Conservation (phyloP, 2,329 filamentous ascomycete genomes). For the Stachybotrys elegans region DNA sequence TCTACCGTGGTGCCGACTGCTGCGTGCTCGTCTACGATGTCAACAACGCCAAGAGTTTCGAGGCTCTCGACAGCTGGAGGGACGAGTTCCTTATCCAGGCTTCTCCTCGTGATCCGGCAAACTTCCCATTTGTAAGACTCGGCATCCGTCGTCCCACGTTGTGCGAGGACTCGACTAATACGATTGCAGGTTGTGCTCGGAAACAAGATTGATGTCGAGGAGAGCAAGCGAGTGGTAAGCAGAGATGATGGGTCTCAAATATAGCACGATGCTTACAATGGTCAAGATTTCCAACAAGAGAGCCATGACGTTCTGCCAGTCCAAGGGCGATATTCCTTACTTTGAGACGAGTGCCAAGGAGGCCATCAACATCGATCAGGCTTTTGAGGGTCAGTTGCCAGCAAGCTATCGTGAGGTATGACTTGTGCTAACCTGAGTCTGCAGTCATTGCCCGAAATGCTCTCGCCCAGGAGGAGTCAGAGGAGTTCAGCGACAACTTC, state of each 20-base stretch:
- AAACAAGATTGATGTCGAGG: constrained; percentile 98
- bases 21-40: constrained; percentile 97
- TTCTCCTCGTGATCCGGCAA: constrained; percentile 91
- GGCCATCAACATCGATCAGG: constrained; percentile 92
- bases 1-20: constrained; percentile 96
- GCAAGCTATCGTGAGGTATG: background rate
- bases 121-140: constrained; percentile 84
- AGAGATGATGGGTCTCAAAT: background rate
- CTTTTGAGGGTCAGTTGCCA: constrained; percentile 60
- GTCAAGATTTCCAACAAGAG: constrained; percentile 87
- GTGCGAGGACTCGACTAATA: constrained; percentile 8
- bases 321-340: constrained; percentile 95
- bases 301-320: constrained; percentile 95
- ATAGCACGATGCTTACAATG: constrained; percentile 4
- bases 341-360: constrained; percentile 99
- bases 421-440: constrained; percentile 7
- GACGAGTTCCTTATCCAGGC: constrained; percentile 98
- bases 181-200: constrained; percentile 74
- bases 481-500: constrained; percentile 96
- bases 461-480: constrained; percentile 91
- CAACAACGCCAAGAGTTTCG: constrained; percentile 99
- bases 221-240: constrained; percentile 86
- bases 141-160: background rate
- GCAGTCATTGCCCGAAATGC: constrained; percentile 94
- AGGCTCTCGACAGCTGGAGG: constrained; percentile 95